Percentiles rank a stretch among this genome's conserved stretches.
These are phyloP conservation scores for Sanguinoderma infundibulare DNA, from an alignment of 1,284 basidiomycete species.

Conservation along the genomic window DNA sequence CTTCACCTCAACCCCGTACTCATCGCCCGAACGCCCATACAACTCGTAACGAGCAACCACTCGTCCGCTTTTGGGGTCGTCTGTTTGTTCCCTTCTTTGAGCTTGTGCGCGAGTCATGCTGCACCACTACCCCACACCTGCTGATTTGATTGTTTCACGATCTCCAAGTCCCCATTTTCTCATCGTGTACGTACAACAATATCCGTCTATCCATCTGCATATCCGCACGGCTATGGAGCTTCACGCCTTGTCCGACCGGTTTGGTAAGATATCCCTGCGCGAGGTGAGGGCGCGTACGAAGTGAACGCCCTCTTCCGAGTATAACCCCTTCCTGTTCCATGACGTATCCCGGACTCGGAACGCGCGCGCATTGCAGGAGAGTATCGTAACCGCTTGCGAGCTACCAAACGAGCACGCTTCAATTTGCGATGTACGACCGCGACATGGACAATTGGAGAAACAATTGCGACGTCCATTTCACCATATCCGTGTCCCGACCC, in stretches of 20 bases:
- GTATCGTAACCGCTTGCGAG: background rate
- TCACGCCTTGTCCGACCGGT: background rate
- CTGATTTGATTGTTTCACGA: background rate
- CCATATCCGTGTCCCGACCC: background rate
- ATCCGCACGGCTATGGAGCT: background rate
- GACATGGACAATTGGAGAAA: background rate
- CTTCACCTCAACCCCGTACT: background rate
- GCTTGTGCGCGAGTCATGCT: background rate
- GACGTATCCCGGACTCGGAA: background rate
- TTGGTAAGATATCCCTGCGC: background rate
- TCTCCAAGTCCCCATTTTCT: background rate
- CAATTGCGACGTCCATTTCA: background rate
- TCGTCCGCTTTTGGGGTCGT: background rate
- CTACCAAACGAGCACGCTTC: background rate
- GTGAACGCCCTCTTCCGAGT: background rate
- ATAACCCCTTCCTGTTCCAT: background rate
- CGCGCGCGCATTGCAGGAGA: background rate
- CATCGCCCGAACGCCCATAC: background rate
- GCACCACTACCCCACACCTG: background rate
- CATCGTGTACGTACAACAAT: background rate
- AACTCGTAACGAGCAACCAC: background rate
- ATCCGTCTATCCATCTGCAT: background rate
- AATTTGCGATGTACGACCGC: background rate
- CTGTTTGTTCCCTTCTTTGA: background rate
- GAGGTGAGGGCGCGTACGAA: background rate